Evolutionary conservation across 73 alveolate species (phyloP), one percentile per base, ranked within the genome.

Genomic region (Blepharisma japonicum): DNA sequence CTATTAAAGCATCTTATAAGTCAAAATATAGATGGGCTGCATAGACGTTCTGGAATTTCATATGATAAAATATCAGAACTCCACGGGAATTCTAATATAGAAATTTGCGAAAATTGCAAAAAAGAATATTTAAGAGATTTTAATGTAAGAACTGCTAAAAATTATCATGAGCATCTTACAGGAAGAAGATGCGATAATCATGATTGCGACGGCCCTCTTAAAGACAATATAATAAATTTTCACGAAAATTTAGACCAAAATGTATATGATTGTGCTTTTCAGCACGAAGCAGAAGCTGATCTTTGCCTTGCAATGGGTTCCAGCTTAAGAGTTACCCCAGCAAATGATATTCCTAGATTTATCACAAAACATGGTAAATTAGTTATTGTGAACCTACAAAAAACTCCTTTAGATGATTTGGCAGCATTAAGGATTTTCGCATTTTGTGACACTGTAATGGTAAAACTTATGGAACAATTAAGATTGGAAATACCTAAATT

Each of bases 1-100:
- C 77, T 67, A 18, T 76, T 87, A 56, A 90, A 90, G 66, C 84
- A 71, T 79, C n/a, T 90, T 0, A 77, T 90, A 46, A 87, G 94
- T 55, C 90, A 94, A 83, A 94, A 94, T 87, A 94, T 90, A 6
- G 99, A 94, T 76, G 99, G 99, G 6, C 87, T 94, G 6, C 98
- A 90, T 70, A 49, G 95, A 54, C 92, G 89, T 81, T 89, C 94
- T 78, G 99, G 99, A 0, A 84, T 90, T 48, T 94, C 96, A 5
- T 71, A 80, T 6, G 89, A 84, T 50, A 86, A 82, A 77, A 77
- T 92, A 51, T 79, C 96, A 6, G 97, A 92, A 79, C 87, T 94
- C 38, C 99, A 94, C 79, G 99, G 99, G 0, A 94, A 90, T 61
- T 83, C 94, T 2, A 87, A 90, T 47, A 55, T 87, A 6, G 97